Base-by-base conservation (phyloP, 805 yeast genomes). In the Saturnispora serradocipensis region DNA sequence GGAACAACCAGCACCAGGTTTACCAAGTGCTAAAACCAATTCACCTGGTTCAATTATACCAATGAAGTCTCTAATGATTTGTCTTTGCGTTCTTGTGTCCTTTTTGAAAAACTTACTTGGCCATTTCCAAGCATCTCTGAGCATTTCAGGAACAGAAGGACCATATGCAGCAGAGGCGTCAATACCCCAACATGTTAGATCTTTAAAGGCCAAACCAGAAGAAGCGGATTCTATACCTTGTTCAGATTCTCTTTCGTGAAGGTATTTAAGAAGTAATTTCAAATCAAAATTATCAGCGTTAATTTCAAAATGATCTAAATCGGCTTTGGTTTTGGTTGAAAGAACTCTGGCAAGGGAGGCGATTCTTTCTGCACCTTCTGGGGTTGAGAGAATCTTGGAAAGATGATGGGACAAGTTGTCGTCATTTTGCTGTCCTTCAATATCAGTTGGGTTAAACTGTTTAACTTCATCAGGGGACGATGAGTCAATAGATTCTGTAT, bases 1-100 rank as follows among this genome's bases (percentile, higher is more conserved):
- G 4, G 90, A 81, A 64, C 90, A 85, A 45, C 93, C 93, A 27
- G 91, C 83, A 59, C 91, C 89, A 2, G 91, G 89, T 55, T 84
- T 76, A 49, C 86, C 88, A 35, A 82, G 65, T 5, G 84, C 89
- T 46, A 84, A 68, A 32, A 81, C 73, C 81, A 83, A 76, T 59
- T 83, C 88, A 58, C 89, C 88, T 2, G 85, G 77, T 53, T 62
- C 61, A 45, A 61, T 68, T 39, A 72, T 68, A 65, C 76, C 77
- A 36, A 70, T 63, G 56, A 71, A 64, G 47, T 71, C 66, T 57
- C 67, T 70, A 50, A 74, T 69, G 50, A 74, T 71, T 51, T 62
- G 54, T 60, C 71, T 62, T 34, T 66, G 60, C 42, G 69, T 67
- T 27, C 59, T 60, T 7, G 58, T 54, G 27, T 64, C 66, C 51